Evolutionary conservation across 164 flowering plant genomes (phyloP).

Genomic region (Protea cynaroides): DNA sequence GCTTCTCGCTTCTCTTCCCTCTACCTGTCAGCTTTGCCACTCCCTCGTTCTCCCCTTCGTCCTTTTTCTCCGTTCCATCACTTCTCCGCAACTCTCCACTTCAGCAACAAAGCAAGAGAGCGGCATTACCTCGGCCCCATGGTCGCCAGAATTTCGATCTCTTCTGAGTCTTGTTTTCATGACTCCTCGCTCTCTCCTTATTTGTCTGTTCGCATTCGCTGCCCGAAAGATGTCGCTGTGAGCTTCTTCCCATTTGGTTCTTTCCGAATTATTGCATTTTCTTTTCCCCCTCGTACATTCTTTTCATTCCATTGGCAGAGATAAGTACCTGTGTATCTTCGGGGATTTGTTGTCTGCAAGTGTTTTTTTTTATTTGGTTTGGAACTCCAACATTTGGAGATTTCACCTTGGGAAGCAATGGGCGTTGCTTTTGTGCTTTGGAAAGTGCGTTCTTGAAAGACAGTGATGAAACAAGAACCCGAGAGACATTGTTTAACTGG

Average conservation of each 20-base stretch:
- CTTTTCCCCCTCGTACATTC: background rate
- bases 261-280: background rate
- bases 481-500: no score
- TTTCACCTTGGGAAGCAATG: no score
- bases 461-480: no score
- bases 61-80: constrained; percentile 1
- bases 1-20: constrained; percentile 8
- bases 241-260: constrained; percentile 11
- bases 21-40: constrained; percentile 5
- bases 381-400: no score
- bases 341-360: background rate
- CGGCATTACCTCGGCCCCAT: background rate
- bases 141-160: constrained; percentile 3
- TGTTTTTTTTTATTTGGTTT: no score
- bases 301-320: background rate
- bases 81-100: constrained; percentile 3
- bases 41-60: constrained; percentile 8
- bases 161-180: constrained; percentile 7
- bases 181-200: constrained; percentile 29
- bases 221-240: constrained; percentile 42
- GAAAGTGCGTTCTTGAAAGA: no score
- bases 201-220: constrained; percentile 47
- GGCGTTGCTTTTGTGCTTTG: no score
- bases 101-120: background rate
- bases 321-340: background rate